A percentile compares a stretch with the other conserved stretches of the same genome.
These are phyloP conservation scores for Iberis pinnata DNA, from an alignment of 345 rosid species.

Conservation along the genomic window DNA sequence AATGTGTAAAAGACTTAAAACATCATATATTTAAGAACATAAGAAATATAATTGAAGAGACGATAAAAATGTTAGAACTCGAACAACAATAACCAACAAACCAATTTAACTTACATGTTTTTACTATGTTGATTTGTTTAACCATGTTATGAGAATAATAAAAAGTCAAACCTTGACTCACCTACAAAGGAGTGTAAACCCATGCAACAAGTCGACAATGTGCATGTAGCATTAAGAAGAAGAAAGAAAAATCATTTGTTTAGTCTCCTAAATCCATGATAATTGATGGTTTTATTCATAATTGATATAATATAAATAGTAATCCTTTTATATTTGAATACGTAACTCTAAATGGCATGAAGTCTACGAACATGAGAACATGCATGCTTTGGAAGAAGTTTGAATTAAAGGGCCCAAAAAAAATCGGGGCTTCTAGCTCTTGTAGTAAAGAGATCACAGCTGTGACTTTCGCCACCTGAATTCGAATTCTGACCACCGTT, in stretches of 20 bases:
- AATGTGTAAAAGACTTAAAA: too few species aligned
- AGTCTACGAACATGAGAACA: not conserved
- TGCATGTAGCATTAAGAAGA: not conserved
- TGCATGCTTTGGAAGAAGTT: slow-evolving; percentile 6
- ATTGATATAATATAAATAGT: slow-evolving; percentile 2
- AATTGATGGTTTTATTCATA: not conserved
- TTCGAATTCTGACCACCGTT: not conserved
- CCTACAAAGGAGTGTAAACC: not conserved
- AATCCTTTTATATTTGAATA: slow-evolving; percentile 16
- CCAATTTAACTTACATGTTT: too few species aligned
- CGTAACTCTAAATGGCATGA: slow-evolving; percentile 21
- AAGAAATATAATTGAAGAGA: too few species aligned
- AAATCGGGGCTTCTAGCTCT: too few species aligned
- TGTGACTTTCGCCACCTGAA: too few species aligned
- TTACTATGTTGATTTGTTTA: too few species aligned
- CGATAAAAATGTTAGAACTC: too few species aligned
- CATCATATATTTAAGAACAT: too few species aligned
- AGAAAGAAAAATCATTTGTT: not conserved
- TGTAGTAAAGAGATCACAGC: too few species aligned
- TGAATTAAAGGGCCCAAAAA: too few species aligned
- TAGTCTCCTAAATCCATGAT: not conserved
- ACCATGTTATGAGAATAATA: not conserved
- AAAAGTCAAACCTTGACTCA: slow-evolving; percentile 4
- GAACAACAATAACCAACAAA: too few species aligned
- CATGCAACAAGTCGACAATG: slow-evolving; percentile 8